phyloP scores from a whole-genome alignment of 768 basidiomycete species.

The Suillus subluteus region DNA sequence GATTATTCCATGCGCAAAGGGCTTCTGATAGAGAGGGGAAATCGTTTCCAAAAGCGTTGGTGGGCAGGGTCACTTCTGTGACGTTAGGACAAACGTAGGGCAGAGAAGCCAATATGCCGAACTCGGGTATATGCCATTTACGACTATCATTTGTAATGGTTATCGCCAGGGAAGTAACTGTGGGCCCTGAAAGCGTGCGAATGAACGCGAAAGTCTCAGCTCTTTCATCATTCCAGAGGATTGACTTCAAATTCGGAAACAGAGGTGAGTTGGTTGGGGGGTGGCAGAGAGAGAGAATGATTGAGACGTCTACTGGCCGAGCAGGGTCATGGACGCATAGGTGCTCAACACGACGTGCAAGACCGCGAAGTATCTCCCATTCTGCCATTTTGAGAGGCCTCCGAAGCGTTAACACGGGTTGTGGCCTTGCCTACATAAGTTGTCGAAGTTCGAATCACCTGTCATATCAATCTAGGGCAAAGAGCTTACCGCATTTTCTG shows the following conservation, averaged over 20 bases:
- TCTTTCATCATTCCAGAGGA: conserved; percentile 9
- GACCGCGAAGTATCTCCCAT: conserved; percentile 7
- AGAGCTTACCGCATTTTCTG: not conserved
- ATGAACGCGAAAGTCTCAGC: conserved; percentile 12
- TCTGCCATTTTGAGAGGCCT: conserved; percentile 10
- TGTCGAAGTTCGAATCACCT: not conserved
- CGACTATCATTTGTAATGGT: not conserved
- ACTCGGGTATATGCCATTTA: conserved; percentile 4
- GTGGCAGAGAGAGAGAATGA: conserved; percentile 6
- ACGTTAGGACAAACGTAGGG: conserved; percentile 10
- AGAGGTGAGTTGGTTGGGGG: conserved; percentile 8
- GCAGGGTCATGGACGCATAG: not conserved
- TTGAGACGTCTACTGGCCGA: conserved; percentile 5
- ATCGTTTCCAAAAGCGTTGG: not conserved
- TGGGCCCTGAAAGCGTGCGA: conserved; percentile 11
- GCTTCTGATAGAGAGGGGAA: conserved; percentile 5
- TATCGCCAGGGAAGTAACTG: conserved; percentile 7
- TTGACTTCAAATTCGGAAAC: conserved; percentile 7
- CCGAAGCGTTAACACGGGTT: not conserved
- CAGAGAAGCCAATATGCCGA: conserved; percentile 10
- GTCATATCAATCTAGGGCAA: not conserved
- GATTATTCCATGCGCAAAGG: conserved; percentile 11
- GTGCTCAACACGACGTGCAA: conserved; percentile 7
- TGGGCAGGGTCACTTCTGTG: conserved; percentile 4
- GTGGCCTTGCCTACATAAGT: not conserved